Base-by-base conservation (phyloP, 2,329 filamentous ascomycete genomes). In the Epichloe typhina region DNA sequence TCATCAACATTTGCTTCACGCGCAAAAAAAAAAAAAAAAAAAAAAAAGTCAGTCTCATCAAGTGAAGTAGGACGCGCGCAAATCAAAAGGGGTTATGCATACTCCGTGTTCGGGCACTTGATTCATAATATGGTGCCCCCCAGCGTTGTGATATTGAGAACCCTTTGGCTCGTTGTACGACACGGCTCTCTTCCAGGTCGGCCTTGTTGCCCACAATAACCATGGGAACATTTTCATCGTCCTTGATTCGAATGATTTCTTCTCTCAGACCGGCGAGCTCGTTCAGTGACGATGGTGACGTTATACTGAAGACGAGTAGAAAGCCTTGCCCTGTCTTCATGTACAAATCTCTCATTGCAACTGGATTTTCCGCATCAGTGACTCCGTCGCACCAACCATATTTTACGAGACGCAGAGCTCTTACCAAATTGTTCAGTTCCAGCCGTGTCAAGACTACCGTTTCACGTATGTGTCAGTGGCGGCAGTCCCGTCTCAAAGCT, bases 251-350 rank as follows among this genome's bases (percentile, higher is more conserved):
- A 54, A 89, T 84, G 56, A 95, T 94, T 67, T 95, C 88, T 62
- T 95, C 88, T 47, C 88, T 84, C 41, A 95, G 75, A 59, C 86
- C 84, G 58, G 80, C 77, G 33, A 95, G 77, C 67, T 95, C 88
- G 59, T 82, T 79, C 40, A 95, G 75, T n/a, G 88, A 94, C 36
- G 86, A 86, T 54, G 78, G 74, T 54, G 87, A 93, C 17, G 88
- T 91, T 63, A 95, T 95, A 68, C 86, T 91, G 70, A 95, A 95
- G 52, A 95, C 89, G 38, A 95, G 77, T 50, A 95, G 78, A 65
- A 95, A 95, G 0, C 89, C 88, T 69, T 95, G 88, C 50, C 88
- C 88, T 39, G 88, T 87, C 65, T 93, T 93, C 87, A 95, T 94
- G 72, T 95, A 93, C 44, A 91, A 74, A 64, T 93, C 87, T 63